phyloP scores from a whole-genome alignment of 2,329 filamentous ascomycete genomes.

The Cladophialophora chaetospira region DNA sequence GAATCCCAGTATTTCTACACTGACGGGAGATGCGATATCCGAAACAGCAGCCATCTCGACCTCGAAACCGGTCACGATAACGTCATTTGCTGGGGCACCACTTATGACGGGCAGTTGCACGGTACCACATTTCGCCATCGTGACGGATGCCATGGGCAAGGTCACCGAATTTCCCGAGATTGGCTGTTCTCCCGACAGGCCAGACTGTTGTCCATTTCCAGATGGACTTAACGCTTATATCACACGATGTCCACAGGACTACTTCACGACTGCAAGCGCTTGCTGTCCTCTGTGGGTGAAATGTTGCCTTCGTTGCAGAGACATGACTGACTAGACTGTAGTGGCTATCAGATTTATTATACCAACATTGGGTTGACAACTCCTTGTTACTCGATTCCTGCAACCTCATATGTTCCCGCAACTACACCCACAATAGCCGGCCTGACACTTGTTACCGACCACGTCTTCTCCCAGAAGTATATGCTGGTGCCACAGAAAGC shows the following conservation, averaged over 20 bases:
- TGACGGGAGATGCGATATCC: conserved; percentile 25
- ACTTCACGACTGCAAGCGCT: conserved; percentile 31
- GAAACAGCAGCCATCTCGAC: conserved; percentile 14
- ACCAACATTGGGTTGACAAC: conserved; percentile 31
- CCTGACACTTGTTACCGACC: conserved; percentile 33
- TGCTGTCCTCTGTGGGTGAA: conserved; percentile 34
- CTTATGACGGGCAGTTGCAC: conserved; percentile 35
- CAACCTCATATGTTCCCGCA: conserved; percentile 28
- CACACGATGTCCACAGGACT: conserved; percentile 33
- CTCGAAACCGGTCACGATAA: conserved; percentile 20
- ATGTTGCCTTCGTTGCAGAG: neutral
- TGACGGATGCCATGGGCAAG: conserved; percentile 18
- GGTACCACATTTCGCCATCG: conserved; percentile 31
- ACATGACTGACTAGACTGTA: conserved; percentile 19
- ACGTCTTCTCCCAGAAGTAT: conserved; percentile 33
- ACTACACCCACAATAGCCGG: conserved; percentile 27
- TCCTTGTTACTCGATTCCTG: conserved; percentile 31
- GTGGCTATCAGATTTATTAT: conserved; percentile 34
- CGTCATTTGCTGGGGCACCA: conserved; percentile 26
- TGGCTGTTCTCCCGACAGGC: conserved; percentile 30
- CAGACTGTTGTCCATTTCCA: conserved; percentile 32
- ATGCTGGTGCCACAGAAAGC: conserved; percentile 16
- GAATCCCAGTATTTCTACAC: conserved; percentile 19
- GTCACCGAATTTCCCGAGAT: conserved; percentile 31
- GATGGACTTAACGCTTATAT: conserved; percentile 24